A percentile compares a stretch with the other conserved stretches of the same genome.
phyloP scores from a whole-genome alignment of 768 basidiomycete species.

The Brasilioporus rufonigricans region DNA sequence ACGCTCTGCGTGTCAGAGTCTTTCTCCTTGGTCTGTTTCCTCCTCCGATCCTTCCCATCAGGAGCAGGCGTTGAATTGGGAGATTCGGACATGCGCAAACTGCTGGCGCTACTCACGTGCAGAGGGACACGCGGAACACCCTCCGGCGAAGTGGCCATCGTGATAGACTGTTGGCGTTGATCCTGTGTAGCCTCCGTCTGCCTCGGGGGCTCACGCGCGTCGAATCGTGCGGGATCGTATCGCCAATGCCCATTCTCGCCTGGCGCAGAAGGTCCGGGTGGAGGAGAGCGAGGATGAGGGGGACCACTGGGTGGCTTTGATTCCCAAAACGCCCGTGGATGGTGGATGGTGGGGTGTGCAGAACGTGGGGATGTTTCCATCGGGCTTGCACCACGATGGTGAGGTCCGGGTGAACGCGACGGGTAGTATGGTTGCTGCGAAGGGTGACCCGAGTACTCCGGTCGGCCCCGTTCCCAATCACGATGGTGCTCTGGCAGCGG shows the following conservation, averaged over 20 bases:
- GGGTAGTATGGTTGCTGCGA: constrained; percentile 33
- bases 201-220: constrained; percentile 42
- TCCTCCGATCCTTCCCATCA: constrained; percentile 46
- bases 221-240: constrained; percentile 61
- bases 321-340: constrained; percentile 56
- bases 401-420: constrained; percentile 37
- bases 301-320: constrained; percentile 44
- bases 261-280: constrained; percentile 34
- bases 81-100: constrained; percentile 56
- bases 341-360: constrained; percentile 38
- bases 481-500: constrained; percentile 44
- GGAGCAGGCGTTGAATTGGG: constrained; percentile 45
- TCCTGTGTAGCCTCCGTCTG: constrained; percentile 29
- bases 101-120: constrained; percentile 29
- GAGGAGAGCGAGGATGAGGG: constrained; percentile 31
- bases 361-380: constrained; percentile 62
- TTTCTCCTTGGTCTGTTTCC: constrained; percentile 49
- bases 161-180: constrained; percentile 35
- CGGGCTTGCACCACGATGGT: constrained; percentile 46
- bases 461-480: constrained; percentile 53
- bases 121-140: constrained; percentile 29
- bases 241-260: constrained; percentile 48
- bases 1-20: constrained; percentile 39
- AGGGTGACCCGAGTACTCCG: constrained; percentile 34
- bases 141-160: constrained; percentile 50